Base-by-base conservation (phyloP, 2,329 filamentous ascomycete genomes). In the Albophoma yamanashiensis region DNA sequence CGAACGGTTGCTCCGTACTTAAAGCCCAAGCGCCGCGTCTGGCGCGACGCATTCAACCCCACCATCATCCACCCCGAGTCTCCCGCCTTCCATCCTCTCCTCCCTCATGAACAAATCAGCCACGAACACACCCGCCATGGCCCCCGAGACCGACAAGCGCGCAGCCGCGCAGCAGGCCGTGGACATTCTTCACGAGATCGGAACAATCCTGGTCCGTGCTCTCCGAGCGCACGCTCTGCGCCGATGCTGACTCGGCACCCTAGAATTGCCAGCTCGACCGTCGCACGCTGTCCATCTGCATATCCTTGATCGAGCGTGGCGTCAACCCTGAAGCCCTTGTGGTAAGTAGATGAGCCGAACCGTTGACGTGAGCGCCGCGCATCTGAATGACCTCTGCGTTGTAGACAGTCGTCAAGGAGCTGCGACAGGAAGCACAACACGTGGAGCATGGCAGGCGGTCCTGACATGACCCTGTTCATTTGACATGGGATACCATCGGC, bases 241-340 rank as follows among this genome's bases (percentile, higher is more conserved):
- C 45, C 52, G n/a, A 31, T 20, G 52, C 62, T 64, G 38, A 65
- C 58, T 12, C 58, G 53, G 47, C 39, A 56, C 63, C 15, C 1
- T 43, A 97, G 93, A 97, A 97, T 76, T 96, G 93, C 63, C 85
- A 96, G 64, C 86, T 99, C 55, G 92, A 97, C 74, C 87, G 93
- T 39, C 88, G 92, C 59, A 92, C 92, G 25, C 80, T 99, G 22
- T 96, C 92, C 3, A 90, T 97, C 64, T 99, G 94, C 75, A 93
- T 97, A 62, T 96, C 92, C 59, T 83, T 99, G 74, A 95, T 99
- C 67, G 94, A 99, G 75, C 96, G 96, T 70, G 94, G 94, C 17
- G 91, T 97, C 38, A 96, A 96, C 70, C 94, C 94, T 0, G 93
- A 97, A 73, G 94, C 93, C 1, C 79, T 99, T 39, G 92, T 93